Evolutionary conservation across 164 flowering plant genomes (phyloP).

Genomic region (Vitis rotundifolia): DNA sequence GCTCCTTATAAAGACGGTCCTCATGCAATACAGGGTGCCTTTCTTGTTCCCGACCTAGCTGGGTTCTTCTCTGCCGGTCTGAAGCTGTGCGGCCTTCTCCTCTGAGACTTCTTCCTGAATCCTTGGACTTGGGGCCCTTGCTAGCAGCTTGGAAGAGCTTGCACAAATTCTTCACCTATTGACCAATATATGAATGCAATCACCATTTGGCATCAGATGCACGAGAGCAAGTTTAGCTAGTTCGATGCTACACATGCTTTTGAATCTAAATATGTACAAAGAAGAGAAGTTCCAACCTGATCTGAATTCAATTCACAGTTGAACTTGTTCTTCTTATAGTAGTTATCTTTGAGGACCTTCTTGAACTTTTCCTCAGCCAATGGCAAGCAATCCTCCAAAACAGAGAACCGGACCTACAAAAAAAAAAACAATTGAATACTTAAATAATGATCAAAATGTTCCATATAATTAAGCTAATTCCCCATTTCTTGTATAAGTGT

Average conservation of each 20-base stretch:
- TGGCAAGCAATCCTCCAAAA: slow-evolving; percentile 52
- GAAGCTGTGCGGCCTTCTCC: slow-evolving; percentile 8
- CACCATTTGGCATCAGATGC: not conserved
- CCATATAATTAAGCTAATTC: too few relatives aligned
- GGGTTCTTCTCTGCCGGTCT: slow-evolving; percentile 11
- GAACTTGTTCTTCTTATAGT: slow-evolving; percentile 47
- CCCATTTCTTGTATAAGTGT: too few relatives aligned
- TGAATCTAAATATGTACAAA: not conserved
- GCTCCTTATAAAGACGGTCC: slow-evolving; percentile 3
- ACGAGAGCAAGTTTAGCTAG: too few relatives aligned
- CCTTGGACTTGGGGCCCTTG: slow-evolving; percentile 19
- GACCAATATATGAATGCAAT: slow-evolving; percentile 5
- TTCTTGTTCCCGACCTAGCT: slow-evolving; percentile 8
- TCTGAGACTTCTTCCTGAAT: slow-evolving; percentile 5
- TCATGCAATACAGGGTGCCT: slow-evolving; percentile 14
- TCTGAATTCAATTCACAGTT: slow-evolving; percentile 37
- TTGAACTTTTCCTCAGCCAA: slow-evolving; percentile 56
- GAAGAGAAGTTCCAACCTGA: slow-evolving; percentile 35
- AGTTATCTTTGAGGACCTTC: slow-evolving; percentile 47
- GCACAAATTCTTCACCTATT: slow-evolving; percentile 53
- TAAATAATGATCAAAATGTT: too few relatives aligned
- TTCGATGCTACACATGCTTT: not conserved
- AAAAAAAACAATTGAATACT: not conserved
- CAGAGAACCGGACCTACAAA: slow-evolving; percentile 50
- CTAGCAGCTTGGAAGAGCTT: slow-evolving; percentile 37